A percentile compares a stretch with the other conserved stretches of the same genome.
Conservation (phyloP, 345 rosid species). For the Euphorbia lathyris region DNA sequence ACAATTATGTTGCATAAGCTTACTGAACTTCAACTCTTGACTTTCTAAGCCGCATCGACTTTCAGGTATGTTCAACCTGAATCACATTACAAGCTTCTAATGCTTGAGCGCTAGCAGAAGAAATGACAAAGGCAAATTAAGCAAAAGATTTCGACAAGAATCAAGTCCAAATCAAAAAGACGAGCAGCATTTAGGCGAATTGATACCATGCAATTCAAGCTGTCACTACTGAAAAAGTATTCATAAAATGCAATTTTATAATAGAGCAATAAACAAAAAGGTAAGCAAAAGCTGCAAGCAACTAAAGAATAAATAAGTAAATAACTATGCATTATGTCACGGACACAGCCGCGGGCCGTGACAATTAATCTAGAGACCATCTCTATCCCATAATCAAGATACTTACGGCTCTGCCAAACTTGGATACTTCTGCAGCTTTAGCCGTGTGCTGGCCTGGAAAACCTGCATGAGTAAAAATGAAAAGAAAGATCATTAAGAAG, state of each 20-base stretch:
- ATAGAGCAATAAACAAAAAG: neutral
- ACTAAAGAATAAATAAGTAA: neutral
- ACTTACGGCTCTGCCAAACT: conserved; percentile 31
- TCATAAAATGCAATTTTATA: neutral
- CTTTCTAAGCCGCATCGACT: no score
- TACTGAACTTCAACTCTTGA: no score
- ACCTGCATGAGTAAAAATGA: conserved; percentile 14
- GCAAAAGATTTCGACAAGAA: neutral
- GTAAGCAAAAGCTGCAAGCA: neutral
- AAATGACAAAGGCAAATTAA: no score
- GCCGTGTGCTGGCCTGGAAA: conserved; percentile 24
- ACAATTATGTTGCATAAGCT: no score
- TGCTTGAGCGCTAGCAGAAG: no score
- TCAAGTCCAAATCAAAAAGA: neutral
- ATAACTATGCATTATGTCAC: no score
- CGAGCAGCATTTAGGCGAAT: no score
- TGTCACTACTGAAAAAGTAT: no score
- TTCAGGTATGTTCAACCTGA: no score
- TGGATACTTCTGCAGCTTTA: conserved; percentile 25
- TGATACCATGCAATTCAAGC: no score
- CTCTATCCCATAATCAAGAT: neutral
- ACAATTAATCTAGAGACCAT: neutral
- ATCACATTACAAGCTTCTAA: no score
- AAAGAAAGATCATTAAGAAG: neutral
- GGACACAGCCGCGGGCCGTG: no score